Conservation (phyloP, 441 rosid species). For the Omphalea diandra region DNA sequence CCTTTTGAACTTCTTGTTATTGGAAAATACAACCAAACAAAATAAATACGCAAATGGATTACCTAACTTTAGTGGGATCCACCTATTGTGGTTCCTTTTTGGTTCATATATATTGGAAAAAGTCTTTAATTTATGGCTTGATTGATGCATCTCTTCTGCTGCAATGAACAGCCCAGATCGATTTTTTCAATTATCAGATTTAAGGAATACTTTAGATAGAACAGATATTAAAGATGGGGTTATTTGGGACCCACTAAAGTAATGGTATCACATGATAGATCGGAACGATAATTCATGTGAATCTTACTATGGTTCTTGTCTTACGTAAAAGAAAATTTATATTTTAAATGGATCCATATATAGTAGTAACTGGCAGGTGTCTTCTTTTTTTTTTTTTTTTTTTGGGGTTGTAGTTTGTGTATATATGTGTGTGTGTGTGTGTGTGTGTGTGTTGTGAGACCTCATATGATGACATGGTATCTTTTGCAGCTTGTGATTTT, state of each 20-base stretch:
- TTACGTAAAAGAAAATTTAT: not conserved
- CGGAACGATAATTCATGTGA: not conserved
- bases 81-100: constrained; percentile 1
- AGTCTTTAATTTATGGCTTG: too few species aligned
- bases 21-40: not conserved
- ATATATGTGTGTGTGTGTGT: too few species aligned
- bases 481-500: too few species aligned
- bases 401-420: too few species aligned
- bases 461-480: too few species aligned
- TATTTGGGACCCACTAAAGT: not conserved
- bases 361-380: too few species aligned
- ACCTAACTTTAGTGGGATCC: constrained; percentile 22
- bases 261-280: constrained; percentile 20
- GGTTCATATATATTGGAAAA: not conserved
- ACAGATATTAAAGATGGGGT: not conserved
- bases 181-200: not conserved
- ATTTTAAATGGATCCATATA: not conserved
- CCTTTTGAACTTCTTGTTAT: not conserved
- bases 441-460: too few species aligned
- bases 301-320: constrained; percentile 6
- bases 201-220: too few species aligned
- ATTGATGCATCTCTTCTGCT: constrained; percentile 11
- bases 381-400: too few species aligned
- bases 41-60: constrained; percentile 16
- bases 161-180: not conserved